phyloP scores from a whole-genome alignment of 1,139 yeast genomes.

The Hyphopichia khmerensis region DNA sequence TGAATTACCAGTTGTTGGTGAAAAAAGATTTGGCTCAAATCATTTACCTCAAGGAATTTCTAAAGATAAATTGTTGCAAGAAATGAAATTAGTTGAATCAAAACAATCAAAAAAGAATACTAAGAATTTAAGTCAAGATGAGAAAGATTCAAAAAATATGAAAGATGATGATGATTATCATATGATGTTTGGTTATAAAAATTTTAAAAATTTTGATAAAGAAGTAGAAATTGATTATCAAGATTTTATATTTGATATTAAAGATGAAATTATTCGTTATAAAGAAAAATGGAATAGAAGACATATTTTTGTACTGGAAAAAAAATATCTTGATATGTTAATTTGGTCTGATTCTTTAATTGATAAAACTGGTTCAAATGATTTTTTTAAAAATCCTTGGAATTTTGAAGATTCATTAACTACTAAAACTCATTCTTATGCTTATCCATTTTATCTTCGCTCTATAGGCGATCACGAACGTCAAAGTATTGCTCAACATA shows the following conservation, averaged over 20 bases:
- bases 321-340: conserved; percentile 27
- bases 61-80: conserved; percentile 9
- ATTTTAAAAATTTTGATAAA: conserved; percentile 12
- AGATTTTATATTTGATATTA: conserved; percentile 37
- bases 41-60: conserved; percentile 7
- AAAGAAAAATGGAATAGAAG: conserved; percentile 16
- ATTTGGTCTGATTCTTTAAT: conserved; percentile 24
- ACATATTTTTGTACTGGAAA: conserved; percentile 17
- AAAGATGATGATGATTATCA: conserved; percentile 1
- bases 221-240: conserved; percentile 17
- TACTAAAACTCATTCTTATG: conserved; percentile 46
- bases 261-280: conserved; percentile 25
- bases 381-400: conserved; percentile 47
- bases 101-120: conserved; percentile 4
- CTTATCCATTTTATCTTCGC: conserved; percentile 47
- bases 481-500: conserved; percentile 47
- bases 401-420: conserved; percentile 35
- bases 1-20: conserved; percentile 31
- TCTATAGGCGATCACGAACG: conserved; percentile 40
- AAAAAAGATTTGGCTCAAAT: conserved; percentile 27
- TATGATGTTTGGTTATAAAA: conserved; percentile 6
- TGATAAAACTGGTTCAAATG: conserved; percentile 22
- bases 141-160: background rate
- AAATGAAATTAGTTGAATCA: conserved; percentile 11
- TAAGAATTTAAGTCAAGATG: background rate